Conservation (phyloP, 1,139 yeast species). For the Pichia sp. region DNA sequence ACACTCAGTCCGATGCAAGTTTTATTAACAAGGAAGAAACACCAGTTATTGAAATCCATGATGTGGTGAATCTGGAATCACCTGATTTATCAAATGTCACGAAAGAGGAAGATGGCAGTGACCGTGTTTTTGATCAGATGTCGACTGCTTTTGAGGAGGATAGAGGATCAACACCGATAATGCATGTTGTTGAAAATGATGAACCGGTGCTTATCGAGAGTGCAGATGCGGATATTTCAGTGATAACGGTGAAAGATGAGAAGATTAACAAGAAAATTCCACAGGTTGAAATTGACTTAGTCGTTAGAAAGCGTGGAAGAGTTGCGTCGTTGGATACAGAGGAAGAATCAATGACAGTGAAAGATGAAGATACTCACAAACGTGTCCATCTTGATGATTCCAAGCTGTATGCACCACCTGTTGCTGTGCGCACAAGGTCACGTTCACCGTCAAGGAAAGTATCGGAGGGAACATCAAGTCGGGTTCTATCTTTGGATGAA, state of each 20-base stretch:
- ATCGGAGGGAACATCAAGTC: constrained; percentile 16
- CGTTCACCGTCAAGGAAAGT: constrained; percentile 23
- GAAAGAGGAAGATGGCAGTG: no score
- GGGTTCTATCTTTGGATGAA: constrained; percentile 15
- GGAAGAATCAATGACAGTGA: background rate
- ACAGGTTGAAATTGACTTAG: no score
- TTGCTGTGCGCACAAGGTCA: constrained; percentile 19
- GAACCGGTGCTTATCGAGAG: background rate
- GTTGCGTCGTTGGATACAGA: background rate
- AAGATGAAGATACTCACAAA: constrained; percentile 3
- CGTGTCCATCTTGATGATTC: constrained; percentile 4
- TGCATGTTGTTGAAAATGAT: no score
- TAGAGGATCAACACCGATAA: no score
- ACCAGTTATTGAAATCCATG: no score
- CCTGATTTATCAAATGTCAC: no score
- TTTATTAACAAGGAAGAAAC: no score
- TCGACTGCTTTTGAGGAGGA: no score
- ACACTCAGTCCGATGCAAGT: no score
- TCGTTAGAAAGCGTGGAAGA: constrained; percentile 4
- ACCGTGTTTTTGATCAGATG: no score
- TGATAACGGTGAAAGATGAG: background rate
- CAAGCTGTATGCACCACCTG: constrained; percentile 11
- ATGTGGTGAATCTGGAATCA: no score
- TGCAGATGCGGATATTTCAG: background rate
- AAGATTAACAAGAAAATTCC: background rate